Evolutionary conservation across 2,329 filamentous ascomycete genomes (phyloP), one percentile per base, ranked within the genome.

Genomic region (Fusarium beomiforme): DNA sequence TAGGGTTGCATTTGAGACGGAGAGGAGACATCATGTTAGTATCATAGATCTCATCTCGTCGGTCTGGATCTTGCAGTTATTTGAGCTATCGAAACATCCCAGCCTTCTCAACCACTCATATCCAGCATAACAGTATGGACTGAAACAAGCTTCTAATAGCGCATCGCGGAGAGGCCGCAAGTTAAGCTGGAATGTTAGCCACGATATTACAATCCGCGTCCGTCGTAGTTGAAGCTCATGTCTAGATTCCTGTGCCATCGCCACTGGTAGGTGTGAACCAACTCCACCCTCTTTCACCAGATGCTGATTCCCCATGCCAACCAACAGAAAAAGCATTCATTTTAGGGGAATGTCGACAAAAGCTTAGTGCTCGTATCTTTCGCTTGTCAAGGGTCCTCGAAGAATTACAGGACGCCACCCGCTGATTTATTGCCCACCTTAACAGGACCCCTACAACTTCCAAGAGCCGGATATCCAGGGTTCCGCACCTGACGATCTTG

Each of bases 11-110:
- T 59, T 37, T 42, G 29, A 16, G 26, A 26, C 44, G 34, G 36
- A 6, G 39, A 56, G 43, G 34, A 23, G 17, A n/a, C 39, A 57
- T 37, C 44, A 64, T 64, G 10, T 21, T 34, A 21, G 50, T 58
- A 68, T 72, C 66, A 59, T 72, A 57, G 69, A 72, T 67, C 69
- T 70, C 70, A 70, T 70, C 69, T 71, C 34, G 47, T 42, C 36
- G 42, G 64, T 46, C 68, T 53, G 49, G 53, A 69, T 64, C 42
- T 72, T 37, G 34, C 16, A 24, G 29, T 41, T 50, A 19, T 39
- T 36, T 34, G 42, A 44, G 31, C 37, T 46, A 47, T 56, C 53
- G 39, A 47, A 56, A 47, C 17, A 53, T 42, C 39, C 44, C 29
- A 37, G 44, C 23, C 16, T n/a, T 37, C n/a, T 41, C 31, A 6